Base-by-base conservation (phyloP, 768 basidiomycete genomes). In the Amanita subjunquillea region DNA sequence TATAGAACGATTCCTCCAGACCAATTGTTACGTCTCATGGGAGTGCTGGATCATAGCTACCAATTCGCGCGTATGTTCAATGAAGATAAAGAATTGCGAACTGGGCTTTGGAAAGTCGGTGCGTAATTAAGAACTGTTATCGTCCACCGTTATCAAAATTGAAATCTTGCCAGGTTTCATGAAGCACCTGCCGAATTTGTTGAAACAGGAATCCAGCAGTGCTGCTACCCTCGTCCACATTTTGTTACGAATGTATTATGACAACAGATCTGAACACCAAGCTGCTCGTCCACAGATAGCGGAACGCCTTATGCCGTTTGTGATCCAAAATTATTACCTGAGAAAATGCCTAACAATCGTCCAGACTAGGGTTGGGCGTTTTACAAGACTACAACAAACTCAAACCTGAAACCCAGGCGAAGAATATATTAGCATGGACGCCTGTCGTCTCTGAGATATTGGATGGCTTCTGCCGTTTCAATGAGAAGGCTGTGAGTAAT, bases 71-170 rank as follows among this genome's bases (percentile, higher is more conserved):
- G 94, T 53, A 82, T 83, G 68, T 99, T 99, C 74, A 99, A 99
- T 63, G 96, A 96, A 48, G 93, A 98, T 67, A 96, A 95, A 71
- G 96, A 98, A 46, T 76, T 99, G 32, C 80, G 96, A 12, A 97
- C 92, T 43, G 93, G 90, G 3, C 72, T 99, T 53, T 99, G 96
- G 96, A 98, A 95, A 96, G 96, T 97, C 61, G 95, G 94, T 91
- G 56, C 8, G 53, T 50, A 36, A n/a, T n/a, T 40, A 32, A 32
- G 32, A 8, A 30, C 30, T 30, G 32, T 34, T 34, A 13, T 34
- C 34, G 4, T 34, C 12, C 7, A 34, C 6, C 36, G 10, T 39
- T 5, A 3, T 23, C 8, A 3, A 17, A 17, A 8, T 36, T 29
- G 15, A 40, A 17, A 6, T 13, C 6, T 8, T 22, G 22, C 37